phyloP scores from a whole-genome alignment of 2,329 filamentous ascomycete species.

The Ascochyta koolunga region DNA sequence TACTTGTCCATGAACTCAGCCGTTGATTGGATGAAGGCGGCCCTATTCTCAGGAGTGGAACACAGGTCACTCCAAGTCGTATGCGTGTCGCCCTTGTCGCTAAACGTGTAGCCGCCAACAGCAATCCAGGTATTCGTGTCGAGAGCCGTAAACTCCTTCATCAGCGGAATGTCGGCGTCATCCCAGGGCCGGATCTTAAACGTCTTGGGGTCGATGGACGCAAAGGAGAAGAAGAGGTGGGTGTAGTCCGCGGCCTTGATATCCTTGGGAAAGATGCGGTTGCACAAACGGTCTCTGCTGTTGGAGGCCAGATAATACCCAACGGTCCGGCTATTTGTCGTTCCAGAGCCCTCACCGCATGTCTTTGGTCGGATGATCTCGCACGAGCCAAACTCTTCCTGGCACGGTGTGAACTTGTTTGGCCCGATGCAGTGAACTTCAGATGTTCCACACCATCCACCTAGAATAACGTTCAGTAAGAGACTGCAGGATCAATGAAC shows the following conservation, averaged over 20 bases:
- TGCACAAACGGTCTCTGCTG: too few species aligned
- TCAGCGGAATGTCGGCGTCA: not conserved
- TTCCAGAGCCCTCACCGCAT: too few species aligned
- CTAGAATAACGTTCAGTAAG: too few species aligned
- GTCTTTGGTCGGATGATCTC: too few species aligned
- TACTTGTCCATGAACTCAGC: conserved; percentile 48
- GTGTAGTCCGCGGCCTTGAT: conserved; percentile 2
- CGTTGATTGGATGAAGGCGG: conserved; percentile 44
- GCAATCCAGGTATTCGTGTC: conserved; percentile 50
- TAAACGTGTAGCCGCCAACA: conserved; percentile 52
- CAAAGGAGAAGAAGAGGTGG: conserved; percentile 21
- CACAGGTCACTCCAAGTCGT: conserved; percentile 40
- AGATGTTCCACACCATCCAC: too few species aligned
- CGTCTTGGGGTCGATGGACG: conserved; percentile 8
- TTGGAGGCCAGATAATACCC: too few species aligned
- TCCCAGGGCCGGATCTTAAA: conserved; percentile 8
- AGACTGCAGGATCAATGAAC: too few species aligned
- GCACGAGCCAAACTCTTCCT: too few species aligned
- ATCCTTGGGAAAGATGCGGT: too few species aligned
- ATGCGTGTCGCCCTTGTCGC: conserved; percentile 45
- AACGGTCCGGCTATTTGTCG: too few species aligned
- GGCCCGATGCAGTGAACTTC: too few species aligned
- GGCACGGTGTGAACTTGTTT: too few species aligned
- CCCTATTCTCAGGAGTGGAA: conserved; percentile 15
- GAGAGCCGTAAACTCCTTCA: conserved; percentile 15